Evolutionary conservation across 2,329 filamentous ascomycete genomes (phyloP), one percentile per base, ranked within the genome.

Genomic region (Rhinocladiella mackenziei): DNA sequence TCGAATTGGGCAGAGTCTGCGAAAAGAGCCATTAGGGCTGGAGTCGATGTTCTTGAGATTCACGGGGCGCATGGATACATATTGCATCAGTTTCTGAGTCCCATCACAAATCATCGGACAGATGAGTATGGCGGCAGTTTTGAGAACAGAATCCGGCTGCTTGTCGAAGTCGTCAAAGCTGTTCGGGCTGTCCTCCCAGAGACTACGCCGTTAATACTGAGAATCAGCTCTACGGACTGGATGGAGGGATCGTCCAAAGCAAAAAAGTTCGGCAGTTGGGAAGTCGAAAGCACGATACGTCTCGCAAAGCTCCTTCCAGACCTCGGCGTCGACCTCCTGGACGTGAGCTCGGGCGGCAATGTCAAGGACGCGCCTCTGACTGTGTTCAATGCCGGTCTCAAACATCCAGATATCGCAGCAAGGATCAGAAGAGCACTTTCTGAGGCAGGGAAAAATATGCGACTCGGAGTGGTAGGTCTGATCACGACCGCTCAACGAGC

Each of bases 31-130:
- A 63, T 89, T 3, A 70, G 77, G 51, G 82, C 81, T 1, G 87
- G 87, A 0, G 77, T 86, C 35, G 87, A 94, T 60, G 76, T 81
- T 5, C 80, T 92, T 45, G 86, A 92, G 62, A 78, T 92, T 37
- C 86, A 92, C 67, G 78, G 75, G 54, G 86, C 85, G 0, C 86
- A 91, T 58, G 86, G 86, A 0, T 91, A 89, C 60, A 73, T 92
- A 0, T 67, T 91, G 0, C 78, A 81, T 55, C 32, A 23, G 9
- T 44, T 44, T 14, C 25, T 18, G 2, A 36, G 33, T 25, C 41
- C 15, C 38, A 18, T 9, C 18, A 22, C 31, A 18, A 78, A 77
- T 58, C 65, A 65, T 50, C 62, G 74, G 19, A 72, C 65, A 1
- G 73, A 77, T 51, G 58, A 61, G 8, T 77, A 73, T 51, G 74